These are phyloP conservation scores for Metarhizium robertsii DNA, from an alignment of 2,329 filamentous ascomycete genomes.

Conservation along the genomic window DNA sequence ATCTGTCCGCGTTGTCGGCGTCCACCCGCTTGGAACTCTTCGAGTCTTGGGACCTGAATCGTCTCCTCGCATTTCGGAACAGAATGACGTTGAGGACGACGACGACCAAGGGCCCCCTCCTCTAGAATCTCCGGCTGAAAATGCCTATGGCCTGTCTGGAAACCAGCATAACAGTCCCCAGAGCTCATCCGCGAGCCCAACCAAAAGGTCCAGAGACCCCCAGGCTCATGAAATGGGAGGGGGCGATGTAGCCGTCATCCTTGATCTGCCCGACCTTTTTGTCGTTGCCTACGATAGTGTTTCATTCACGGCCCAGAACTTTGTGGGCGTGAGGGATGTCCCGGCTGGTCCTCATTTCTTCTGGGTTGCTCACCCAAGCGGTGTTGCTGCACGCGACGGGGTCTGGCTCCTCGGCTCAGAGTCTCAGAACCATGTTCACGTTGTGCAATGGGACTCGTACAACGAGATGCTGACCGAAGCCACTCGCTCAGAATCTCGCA, in stretches of 20 bases:
- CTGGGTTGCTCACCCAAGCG: slow-evolving; percentile 43
- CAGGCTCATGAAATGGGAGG: slow-evolving; percentile 22
- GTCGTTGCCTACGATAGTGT: slow-evolving; percentile 45
- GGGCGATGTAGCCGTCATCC: slow-evolving; percentile 43
- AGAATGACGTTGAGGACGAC: slow-evolving; percentile 4
- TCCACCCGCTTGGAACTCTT: slow-evolving; percentile 32
- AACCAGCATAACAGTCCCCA: not conserved
- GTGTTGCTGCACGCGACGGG: slow-evolving; percentile 41
- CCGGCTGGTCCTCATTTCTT: slow-evolving; percentile 49
- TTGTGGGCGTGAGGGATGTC: slow-evolving; percentile 45
- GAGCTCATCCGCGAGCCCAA: not conserved
- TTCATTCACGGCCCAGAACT: slow-evolving; percentile 36
- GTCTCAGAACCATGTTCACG: slow-evolving; percentile 24
- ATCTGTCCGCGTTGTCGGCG: slow-evolving; percentile 29
- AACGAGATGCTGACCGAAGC: slow-evolving; percentile 46
- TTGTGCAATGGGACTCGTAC: slow-evolving; percentile 47
- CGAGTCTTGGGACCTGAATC: slow-evolving; percentile 24
- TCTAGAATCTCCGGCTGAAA: slow-evolving; percentile 15
- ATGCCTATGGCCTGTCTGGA: slow-evolving; percentile 1
- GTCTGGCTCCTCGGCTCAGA: slow-evolving; percentile 43
- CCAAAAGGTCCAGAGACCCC: slow-evolving; percentile 6
- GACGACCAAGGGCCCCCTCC: slow-evolving; percentile 21
- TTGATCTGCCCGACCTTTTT: slow-evolving; percentile 40
- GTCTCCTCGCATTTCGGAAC: slow-evolving; percentile 3
- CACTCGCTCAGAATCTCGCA: slow-evolving; percentile 32